A percentile compares a stretch with the other conserved stretches of the same genome.
Evolutionary conservation across 2,329 filamentous ascomycete genomes (phyloP).

Genomic region (Fusarium transvaalense): DNA sequence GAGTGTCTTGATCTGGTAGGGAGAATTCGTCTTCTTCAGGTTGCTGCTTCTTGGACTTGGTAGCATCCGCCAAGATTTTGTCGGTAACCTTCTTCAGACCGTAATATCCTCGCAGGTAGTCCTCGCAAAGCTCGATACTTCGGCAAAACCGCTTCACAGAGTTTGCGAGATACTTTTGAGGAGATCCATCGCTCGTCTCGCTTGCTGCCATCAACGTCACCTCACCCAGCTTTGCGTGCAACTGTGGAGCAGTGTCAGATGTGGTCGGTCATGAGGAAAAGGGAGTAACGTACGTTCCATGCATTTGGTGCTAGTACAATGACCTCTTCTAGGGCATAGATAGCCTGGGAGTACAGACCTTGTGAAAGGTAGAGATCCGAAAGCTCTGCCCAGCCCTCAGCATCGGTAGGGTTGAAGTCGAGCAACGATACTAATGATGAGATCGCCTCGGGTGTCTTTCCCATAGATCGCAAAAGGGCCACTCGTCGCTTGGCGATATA

Average conservation of each 20-base stretch:
- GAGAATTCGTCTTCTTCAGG: slow-evolving; percentile 63
- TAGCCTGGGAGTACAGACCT: slow-evolving; percentile 83
- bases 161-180: slow-evolving; percentile 72
- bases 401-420: slow-evolving; percentile 87
- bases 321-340: slow-evolving; percentile 92
- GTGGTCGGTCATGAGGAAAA: slow-evolving; percentile 5
- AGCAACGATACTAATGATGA: slow-evolving; percentile 79
- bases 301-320: slow-evolving; percentile 88
- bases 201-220: slow-evolving; percentile 78
- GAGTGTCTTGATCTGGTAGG: slow-evolving; percentile 67
- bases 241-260: slow-evolving; percentile 61
- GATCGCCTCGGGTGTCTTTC: slow-evolving; percentile 78
- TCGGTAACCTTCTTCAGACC: slow-evolving; percentile 79
- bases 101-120: slow-evolving; percentile 93
- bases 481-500: slow-evolving; percentile 87
- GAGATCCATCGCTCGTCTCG: slow-evolving; percentile 56
- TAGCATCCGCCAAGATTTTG: slow-evolving; percentile 60
- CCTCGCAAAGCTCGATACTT: slow-evolving; percentile 92
- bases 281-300: slow-evolving; percentile 80
- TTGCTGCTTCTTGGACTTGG: slow-evolving; percentile 61
- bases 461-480: slow-evolving; percentile 81
- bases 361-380: slow-evolving; percentile 86
- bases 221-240: slow-evolving; percentile 90
- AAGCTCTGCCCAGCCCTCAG: slow-evolving; percentile 93
- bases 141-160: slow-evolving; percentile 88